Evolutionary conservation across 2,329 filamentous ascomycete species (phyloP), one percentile per base, ranked within the genome.

Genomic region (Alternaria sp.): DNA sequence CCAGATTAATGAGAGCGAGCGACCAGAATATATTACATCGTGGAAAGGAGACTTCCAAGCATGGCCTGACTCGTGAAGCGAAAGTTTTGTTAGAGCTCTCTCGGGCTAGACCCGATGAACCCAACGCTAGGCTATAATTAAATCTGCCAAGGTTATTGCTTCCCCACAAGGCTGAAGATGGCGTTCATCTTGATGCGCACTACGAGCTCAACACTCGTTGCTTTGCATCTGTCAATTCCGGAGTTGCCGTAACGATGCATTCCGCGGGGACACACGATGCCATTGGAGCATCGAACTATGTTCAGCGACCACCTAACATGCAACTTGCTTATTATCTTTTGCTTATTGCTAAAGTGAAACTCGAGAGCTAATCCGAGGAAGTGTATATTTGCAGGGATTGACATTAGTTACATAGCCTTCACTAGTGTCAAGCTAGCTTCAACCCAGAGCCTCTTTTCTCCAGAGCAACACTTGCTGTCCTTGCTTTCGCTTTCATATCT

Each of bases 21-120:
- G 47, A 51, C 18, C 47, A 33, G 47, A 51, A 33, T 51, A 33
- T 51, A 51, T 51, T 51, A 51, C 47, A 33, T 51, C 26, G 47
- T 28, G 51, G 15, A 55, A 43, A 55, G 51, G 51, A 55, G 51
- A 55, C 51, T 43, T 55, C 21, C 33, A 55, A 55, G 33, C 51
- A 26, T 26, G 14, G 33, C 6, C 51, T 55, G 51, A 55, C 51
- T 55, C 51, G 51, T 55, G 51, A 55, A 55, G 51, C 51, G 51
- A 55, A 55, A 55, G 51, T 55, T 33, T 33, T 55, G 51, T 55
- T 55, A 55, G 51, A 55, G 51, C 26, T 55, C 51, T 55, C 51
- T 6, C 21, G 21, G 15, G 51, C 51, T 55, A 55, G 33, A 43
- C 51, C 11, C 18, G 51, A 55, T 55, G 3, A 7, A 6, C 15